Base-by-base conservation (phyloP, 1,284 basidiomycete species). In the Coniferiporia sulphurascens region DNA sequence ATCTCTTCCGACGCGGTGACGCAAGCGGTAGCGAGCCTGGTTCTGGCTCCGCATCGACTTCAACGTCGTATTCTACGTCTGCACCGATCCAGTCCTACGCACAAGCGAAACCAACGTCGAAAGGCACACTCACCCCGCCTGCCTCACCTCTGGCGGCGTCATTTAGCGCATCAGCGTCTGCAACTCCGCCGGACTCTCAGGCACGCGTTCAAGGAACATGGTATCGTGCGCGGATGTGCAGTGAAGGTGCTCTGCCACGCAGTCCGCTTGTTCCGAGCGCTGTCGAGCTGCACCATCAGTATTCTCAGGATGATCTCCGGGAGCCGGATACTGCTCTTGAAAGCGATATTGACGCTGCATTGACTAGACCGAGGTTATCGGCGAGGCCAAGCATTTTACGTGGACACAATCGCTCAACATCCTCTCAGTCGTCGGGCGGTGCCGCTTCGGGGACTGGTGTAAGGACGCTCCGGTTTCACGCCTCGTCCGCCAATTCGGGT, bases 221-320 rank as follows among this genome's bases (percentile, higher is more conserved):
- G 59, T 48, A 52, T 35, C 55, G 60, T 17, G 19, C 56, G 41
- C 27, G 60, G 15, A 41, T 58, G 22, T 55, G 56, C 13, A 61
- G 60, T 19, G 60, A 61, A 44, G 36, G 44, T 27, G 45, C 53
- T 12, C 45, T 43, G 12, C 27, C 52, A 17, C 59, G 59, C 32
- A 61, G 59, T 41, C 59, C 59, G 27, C 49, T 61, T 13, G 55
- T 55, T 17, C 56, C 60, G 22, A 34, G 38, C 34, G 45, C 56
- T 34, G 56, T 56, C 32, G 57, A 62, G 48, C 57, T 62, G 52
- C 61, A 59, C 36, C 61, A 59, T 50, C 50, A 44, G 44, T 50
- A 55, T 17, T 62, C 61, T 7, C 52, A 48, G 13, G 61, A 62
- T 19, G 41, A 35, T 6, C 6, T 56, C 1, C n/a, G 34, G 4